These are phyloP conservation scores for Talaromyces pinophilus DNA, from an alignment of 2,329 filamentous ascomycete genomes.

Conservation along the genomic window DNA sequence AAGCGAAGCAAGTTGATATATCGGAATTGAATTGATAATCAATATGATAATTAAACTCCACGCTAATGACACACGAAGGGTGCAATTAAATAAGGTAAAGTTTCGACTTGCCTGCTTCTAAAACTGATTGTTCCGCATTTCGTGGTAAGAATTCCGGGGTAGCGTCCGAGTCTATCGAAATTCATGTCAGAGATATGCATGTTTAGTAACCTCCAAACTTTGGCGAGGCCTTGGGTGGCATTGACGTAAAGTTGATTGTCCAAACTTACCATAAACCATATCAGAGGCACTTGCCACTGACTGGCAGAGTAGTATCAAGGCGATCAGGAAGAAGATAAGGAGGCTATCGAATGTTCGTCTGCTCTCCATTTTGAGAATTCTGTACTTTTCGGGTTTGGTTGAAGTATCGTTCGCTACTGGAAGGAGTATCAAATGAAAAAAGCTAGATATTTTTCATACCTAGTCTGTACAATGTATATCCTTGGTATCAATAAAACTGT, in stretches of 20 bases:
- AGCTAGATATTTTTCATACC: not conserved
- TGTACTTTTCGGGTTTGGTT: not conserved
- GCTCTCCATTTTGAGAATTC: not conserved
- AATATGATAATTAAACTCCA: not conserved
- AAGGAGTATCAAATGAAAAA: not conserved
- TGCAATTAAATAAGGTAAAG: not conserved
- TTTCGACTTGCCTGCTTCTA: slow-evolving; percentile 3
- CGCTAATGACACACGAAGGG: not conserved
- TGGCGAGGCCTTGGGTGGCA: not conserved
- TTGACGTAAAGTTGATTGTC: not conserved
- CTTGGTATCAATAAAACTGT: too few relatives aligned
- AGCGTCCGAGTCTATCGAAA: not conserved
- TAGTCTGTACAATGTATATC: not conserved
- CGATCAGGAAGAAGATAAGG: not conserved
- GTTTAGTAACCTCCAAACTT: not conserved
- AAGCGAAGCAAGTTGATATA: not conserved
- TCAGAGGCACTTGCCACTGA: not conserved
- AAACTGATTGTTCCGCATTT: not conserved
- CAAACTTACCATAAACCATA: not conserved
- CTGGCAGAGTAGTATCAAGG: not conserved
- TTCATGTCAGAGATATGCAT: not conserved
- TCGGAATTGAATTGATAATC: not conserved
- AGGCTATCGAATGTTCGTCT: not conserved
- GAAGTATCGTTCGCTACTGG: too few relatives aligned
- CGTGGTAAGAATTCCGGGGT: not conserved